These are phyloP conservation scores for Ophiosphaerella korrae DNA, from an alignment of 2,329 filamentous ascomycete species.

Conservation along the genomic window DNA sequence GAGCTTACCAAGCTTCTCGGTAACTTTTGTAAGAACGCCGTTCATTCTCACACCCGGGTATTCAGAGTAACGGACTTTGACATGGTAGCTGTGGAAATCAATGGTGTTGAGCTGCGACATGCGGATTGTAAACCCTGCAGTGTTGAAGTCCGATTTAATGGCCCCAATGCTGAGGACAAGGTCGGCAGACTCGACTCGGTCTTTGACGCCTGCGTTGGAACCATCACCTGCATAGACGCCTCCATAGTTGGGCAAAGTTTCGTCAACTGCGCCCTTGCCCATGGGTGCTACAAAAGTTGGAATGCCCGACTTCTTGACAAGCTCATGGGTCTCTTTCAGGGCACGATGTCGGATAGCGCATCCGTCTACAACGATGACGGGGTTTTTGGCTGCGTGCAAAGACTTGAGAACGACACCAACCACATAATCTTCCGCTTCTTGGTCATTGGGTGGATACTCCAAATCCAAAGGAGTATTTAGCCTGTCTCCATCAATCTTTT, in stretches of 20 bases:
- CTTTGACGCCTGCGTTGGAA: constrained; percentile 67
- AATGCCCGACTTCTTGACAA: constrained; percentile 74
- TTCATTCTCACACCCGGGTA: constrained; percentile 80
- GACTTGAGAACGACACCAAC: constrained; percentile 77
- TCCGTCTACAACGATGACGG: constrained; percentile 81
- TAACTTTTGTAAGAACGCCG: constrained; percentile 74
- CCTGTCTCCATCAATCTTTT: constrained; percentile 74
- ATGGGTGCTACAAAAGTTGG: constrained; percentile 89
- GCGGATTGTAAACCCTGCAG: constrained; percentile 79
- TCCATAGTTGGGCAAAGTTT: constrained; percentile 74
- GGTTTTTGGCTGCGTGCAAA: constrained; percentile 73
- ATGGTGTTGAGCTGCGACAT: constrained; percentile 78
- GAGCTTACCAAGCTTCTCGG: constrained; percentile 63
- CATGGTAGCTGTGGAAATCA: constrained; percentile 76
- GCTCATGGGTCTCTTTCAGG: constrained; percentile 71
- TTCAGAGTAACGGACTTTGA: constrained; percentile 76
- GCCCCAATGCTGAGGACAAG: constrained; percentile 73
- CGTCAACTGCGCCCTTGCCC: constrained; percentile 84
- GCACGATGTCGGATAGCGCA: constrained; percentile 80
- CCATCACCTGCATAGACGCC: constrained; percentile 86
- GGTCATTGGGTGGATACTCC: constrained; percentile 66
- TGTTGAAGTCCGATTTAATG: constrained; percentile 80
- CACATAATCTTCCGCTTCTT: constrained; percentile 78
- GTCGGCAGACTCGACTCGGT: constrained; percentile 71
- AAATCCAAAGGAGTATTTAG: constrained; percentile 75